Base-by-base conservation (phyloP, 441 rosid genomes). In the Monsonia emarginata region DNA sequence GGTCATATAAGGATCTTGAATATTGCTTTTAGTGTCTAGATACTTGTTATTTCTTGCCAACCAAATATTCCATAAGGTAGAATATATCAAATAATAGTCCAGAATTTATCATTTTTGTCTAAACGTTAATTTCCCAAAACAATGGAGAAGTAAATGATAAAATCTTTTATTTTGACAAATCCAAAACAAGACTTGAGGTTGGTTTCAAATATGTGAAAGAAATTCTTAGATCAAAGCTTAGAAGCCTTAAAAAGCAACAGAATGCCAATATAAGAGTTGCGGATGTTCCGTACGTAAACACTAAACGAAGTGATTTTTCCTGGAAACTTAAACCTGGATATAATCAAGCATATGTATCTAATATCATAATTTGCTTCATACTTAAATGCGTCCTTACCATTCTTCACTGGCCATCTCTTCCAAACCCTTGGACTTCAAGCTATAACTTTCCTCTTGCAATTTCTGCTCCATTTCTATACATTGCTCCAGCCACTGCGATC, bases 401-500 rank as follows among this genome's bases (percentile, higher is more conserved):
- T 80, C 88, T 30, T 76, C 80, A 62, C 69, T 61, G 64, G 71
- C 68, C 30, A 69, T 76, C 72, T 78, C 83, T 56, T 80, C 86
- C 71, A 78, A 63, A 26, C 71, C 71, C 62, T 36, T 57, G 30
- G 81, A 85, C 80, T 83, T 84, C 85, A 91, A 76, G 79, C 71
- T 81, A 76, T 91, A 86, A 1, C 69, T 56, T 42, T 83, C 88
- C 79, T 91, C 96, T 28, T 70, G 76, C 79, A 88, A 54, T 72
- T 81, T 86, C 62, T 82, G 67, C 72, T 82, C 85, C 64, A 66
- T 75, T 71, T 80, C 79, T 79, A 88, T 64, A 74, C 89, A 88
- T 60, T 88, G 83, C 44, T 88, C 95, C 78, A 94, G 75, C 99
- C 99, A 94, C 62, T 77, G 85, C 61, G 75, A 80, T 68, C 76